A percentile compares a stretch with the other conserved stretches of the same genome.
Evolutionary conservation across 768 basidiomycete species (phyloP).

Genomic region (Tylopilus subfusipes): DNA sequence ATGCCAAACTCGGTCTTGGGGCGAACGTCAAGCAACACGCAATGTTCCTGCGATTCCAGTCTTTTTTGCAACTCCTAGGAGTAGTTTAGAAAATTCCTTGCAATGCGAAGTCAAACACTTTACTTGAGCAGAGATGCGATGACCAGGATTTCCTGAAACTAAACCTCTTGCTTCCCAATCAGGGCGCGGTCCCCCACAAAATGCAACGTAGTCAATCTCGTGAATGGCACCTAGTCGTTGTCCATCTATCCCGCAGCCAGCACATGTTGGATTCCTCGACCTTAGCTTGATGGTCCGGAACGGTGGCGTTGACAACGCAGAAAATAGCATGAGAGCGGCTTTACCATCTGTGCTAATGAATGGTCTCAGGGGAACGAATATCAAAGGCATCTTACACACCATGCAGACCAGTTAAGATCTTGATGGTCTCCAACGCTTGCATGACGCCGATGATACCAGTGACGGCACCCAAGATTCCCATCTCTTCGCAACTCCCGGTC

Average conservation of each 20-base stretch:
- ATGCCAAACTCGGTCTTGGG: constrained; percentile 80
- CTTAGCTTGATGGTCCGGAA: constrained; percentile 87
- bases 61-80: constrained; percentile 48
- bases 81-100: background rate
- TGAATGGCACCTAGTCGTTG: constrained; percentile 45
- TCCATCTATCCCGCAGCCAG: constrained; percentile 64
- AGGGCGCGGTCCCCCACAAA: constrained; percentile 73
- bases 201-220: constrained; percentile 75
- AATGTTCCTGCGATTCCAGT: constrained; percentile 30
- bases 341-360: constrained; percentile 43
- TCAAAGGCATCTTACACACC: constrained; percentile 37
- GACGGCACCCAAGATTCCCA: constrained; percentile 84
- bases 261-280: constrained; percentile 62
- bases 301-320: constrained; percentile 62
- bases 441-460: constrained; percentile 87
- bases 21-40: constrained; percentile 72
- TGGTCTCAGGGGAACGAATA: constrained; percentile 1
- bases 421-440: constrained; percentile 87
- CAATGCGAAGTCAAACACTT: background rate
- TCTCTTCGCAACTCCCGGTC: constrained; percentile 79
- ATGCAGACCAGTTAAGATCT: constrained; percentile 65
- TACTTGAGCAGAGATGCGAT: constrained; percentile 47
- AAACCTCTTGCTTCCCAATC: constrained; percentile 63
- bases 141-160: constrained; percentile 34
- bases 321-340: constrained; percentile 70